These are phyloP conservation scores for Boletus eberwhitei DNA, from an alignment of 768 basidiomycete species.

Conservation along the genomic window DNA sequence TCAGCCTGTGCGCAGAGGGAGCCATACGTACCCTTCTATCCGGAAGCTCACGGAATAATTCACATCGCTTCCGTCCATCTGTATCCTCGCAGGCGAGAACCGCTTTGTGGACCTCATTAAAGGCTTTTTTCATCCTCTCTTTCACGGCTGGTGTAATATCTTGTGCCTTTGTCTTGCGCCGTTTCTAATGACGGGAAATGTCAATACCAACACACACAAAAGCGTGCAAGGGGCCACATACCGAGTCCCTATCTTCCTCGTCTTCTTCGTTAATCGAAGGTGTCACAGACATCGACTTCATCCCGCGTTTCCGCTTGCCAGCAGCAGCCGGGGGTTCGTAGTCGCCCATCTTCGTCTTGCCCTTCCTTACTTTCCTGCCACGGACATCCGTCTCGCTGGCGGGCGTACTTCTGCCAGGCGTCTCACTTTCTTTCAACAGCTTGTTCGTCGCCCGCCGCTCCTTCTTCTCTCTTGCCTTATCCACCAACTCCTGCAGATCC, in stretches of 20 bases:
- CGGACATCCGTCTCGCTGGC: slow-evolving; percentile 57
- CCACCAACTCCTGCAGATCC: slow-evolving; percentile 70
- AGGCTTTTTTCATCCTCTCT: slow-evolving; percentile 82
- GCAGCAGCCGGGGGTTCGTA: slow-evolving; percentile 40
- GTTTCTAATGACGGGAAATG: slow-evolving; percentile 53
- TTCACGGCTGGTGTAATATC: slow-evolving; percentile 58
- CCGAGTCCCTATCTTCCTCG: slow-evolving; percentile 73
- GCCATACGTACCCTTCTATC: slow-evolving; percentile 56
- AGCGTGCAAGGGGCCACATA: slow-evolving; percentile 32
- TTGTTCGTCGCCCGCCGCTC: slow-evolving; percentile 61
- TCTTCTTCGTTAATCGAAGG: slow-evolving; percentile 71
- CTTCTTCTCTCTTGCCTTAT: slow-evolving; percentile 61
- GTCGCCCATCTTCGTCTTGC: slow-evolving; percentile 59
- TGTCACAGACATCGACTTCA: slow-evolving; percentile 72
- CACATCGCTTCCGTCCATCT: slow-evolving; percentile 75
- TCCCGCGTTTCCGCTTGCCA: slow-evolving; percentile 73
- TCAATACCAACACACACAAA: neutral
- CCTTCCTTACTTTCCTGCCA: slow-evolving; percentile 51
- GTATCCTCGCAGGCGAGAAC: slow-evolving; percentile 70
- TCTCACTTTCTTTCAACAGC: slow-evolving; percentile 54
- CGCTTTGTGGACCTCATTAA: slow-evolving; percentile 71
- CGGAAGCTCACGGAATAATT: slow-evolving; percentile 86
- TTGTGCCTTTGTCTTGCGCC: slow-evolving; percentile 68
- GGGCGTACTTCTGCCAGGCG: slow-evolving; percentile 63
- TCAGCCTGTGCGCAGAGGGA: neutral